Base-by-base conservation (phyloP, 1,284 basidiomycete genomes). In the Xerocomus alliaceus region DNA sequence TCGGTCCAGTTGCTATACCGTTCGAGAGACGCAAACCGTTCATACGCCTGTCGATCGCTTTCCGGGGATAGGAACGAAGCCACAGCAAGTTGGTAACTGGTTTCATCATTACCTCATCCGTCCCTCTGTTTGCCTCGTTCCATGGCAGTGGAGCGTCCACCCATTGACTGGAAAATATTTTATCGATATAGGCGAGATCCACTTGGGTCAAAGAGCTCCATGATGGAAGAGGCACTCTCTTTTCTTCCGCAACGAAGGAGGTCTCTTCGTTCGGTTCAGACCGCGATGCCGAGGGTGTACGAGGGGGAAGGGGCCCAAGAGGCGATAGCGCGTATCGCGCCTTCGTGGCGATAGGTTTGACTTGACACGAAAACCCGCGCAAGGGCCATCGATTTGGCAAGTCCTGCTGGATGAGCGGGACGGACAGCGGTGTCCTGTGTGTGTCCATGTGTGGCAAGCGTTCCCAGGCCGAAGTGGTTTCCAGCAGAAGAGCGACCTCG, bases 311-410 rank as follows among this genome's bases (percentile, higher is more conserved):
- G n/a, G n/a, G n/a, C n/a, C n/a, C n/a, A 50, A 41, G 58, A 48
- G 77, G 74, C 20, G 77, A 79, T 71, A 70, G 62, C 46, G 72
- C 74, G 52, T 71, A 78, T 72, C 73, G 66, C 32, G 59, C 61
- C 22, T 35, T 54, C 28, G 29, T 42, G 44, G 18, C 31, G 22
- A 29, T 34, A 48, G 34, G 31, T 41, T 59, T 5, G 45, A 54
- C 56, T 37, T 48, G 59, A 52, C 52, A 65, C 62, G 32, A 65
- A 70, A 73, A 55, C 13, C 28, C 52, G 46, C 8, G 28, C 35
- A 51, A 22, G 48, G 64, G 10, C 35, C 44, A 61, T 67, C 54
- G 52, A 69, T 62, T 62, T 67, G 61, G 60, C 37, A 68, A 46
- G 47, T 59, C 41, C 62, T 56, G 46, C 65, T 46, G 58, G 52